These are phyloP conservation scores for Raffaelea arxii DNA, from an alignment of 2,329 filamentous ascomycete species.

Conservation along the genomic window DNA sequence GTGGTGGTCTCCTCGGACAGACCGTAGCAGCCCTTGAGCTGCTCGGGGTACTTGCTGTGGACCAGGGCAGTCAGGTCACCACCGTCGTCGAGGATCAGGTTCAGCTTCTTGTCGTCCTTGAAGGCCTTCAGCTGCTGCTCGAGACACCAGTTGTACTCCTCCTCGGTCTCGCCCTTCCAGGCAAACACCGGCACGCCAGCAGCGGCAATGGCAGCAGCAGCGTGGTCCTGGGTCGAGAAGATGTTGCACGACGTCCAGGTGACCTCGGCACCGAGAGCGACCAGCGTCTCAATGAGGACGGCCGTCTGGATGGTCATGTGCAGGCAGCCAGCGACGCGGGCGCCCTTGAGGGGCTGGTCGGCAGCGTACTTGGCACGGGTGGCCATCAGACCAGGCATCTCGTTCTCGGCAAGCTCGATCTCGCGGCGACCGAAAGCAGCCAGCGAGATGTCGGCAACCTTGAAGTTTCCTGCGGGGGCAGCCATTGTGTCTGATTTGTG, in stretches of 20 bases:
- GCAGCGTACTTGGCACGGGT: constrained; percentile 83
- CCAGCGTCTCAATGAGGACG: constrained; percentile 97
- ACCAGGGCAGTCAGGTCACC: constrained; percentile 94
- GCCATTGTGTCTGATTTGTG: constrained; percentile 45
- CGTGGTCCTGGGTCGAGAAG: constrained; percentile 98
- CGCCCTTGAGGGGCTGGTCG: constrained; percentile 90
- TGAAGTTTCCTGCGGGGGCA: constrained; percentile 87
- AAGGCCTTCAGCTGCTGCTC: constrained; percentile 97
- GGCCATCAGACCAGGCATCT: constrained; percentile 97
- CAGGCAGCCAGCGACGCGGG: constrained; percentile 93
- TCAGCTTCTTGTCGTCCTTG: constrained; percentile 93
- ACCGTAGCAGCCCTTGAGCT: constrained; percentile 97
- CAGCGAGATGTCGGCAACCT: constrained; percentile 96
- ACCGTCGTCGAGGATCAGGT: constrained; percentile 98
- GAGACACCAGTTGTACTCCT: constrained; percentile 99
- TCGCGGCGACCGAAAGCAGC: constrained; percentile 98
- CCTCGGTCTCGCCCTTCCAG: constrained; percentile 89
- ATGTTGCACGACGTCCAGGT: constrained; percentile 99
- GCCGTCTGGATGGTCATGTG: constrained; percentile 99
- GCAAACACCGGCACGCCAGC: constrained; percentile 77
- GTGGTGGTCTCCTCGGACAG: constrained; percentile 99
- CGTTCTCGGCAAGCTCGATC: constrained; percentile 93
- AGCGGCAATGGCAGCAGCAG: constrained; percentile 92
- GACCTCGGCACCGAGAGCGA: constrained; percentile 88
- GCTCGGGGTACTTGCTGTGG: constrained; percentile 96